Percentiles rank a stretch among this genome's conserved stretches.
Conservation (phyloP, 2,329 filamentous ascomycete species). For the Neonectria magnoliae region DNA sequence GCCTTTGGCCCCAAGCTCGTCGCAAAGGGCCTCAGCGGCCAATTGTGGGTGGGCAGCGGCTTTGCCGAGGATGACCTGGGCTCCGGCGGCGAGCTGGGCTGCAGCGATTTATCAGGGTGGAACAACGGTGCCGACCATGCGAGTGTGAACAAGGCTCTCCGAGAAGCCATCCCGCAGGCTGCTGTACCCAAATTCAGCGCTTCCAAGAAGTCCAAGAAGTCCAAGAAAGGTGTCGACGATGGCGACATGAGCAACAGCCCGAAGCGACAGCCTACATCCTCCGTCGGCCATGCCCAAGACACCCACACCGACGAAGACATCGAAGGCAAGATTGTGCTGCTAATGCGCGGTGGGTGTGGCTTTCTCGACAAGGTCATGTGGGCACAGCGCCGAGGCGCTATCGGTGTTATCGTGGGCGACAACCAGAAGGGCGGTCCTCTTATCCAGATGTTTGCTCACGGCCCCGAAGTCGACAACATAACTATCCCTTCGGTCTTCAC, state of each 20-base stretch:
- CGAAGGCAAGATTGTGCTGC: conserved; percentile 87
- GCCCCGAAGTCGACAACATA: conserved; percentile 88
- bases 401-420: conserved; percentile 93
- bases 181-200: conserved; percentile 27
- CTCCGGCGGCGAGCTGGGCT: conserved; percentile 87
- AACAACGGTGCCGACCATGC: conserved; percentile 66
- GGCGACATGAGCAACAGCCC: conserved; percentile 45
- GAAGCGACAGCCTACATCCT: conserved; percentile 55
- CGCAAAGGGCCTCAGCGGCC: conserved; percentile 80
- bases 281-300: conserved; percentile 86
- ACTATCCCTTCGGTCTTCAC: conserved; percentile 96
- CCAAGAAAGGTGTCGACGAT: conserved; percentile 31
- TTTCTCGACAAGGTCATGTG: conserved; percentile 98
- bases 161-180: conserved; percentile 36
- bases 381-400: conserved; percentile 89
- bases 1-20: conserved; percentile 89
- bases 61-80: conserved; percentile 80
- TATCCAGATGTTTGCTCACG: conserved; percentile 98
- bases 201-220: conserved; percentile 24
- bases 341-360: conserved; percentile 93
- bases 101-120: conserved; percentile 94
- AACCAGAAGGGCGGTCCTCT: conserved; percentile 88
- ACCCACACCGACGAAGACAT: conserved; percentile 94
- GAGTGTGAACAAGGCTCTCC: conserved; percentile 53
- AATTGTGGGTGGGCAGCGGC: conserved; percentile 92